These are phyloP conservation scores for Madurella mycetomatis DNA, from an alignment of 2,329 filamentous ascomycete genomes.

Conservation along the genomic window DNA sequence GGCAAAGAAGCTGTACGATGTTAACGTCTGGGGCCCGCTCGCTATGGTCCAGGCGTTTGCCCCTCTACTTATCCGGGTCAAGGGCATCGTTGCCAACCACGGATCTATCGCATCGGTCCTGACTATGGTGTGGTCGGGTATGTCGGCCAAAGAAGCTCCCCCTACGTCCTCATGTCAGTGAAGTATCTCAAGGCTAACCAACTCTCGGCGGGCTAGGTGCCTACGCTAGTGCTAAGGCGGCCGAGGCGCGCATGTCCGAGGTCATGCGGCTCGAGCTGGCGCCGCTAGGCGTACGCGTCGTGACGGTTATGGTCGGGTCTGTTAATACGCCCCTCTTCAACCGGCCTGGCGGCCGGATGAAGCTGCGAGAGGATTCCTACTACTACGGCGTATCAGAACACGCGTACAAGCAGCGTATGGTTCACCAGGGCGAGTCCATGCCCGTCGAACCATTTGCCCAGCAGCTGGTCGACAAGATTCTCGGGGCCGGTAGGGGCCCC, in stretches of 20 bases:
- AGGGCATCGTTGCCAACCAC: not conserved
- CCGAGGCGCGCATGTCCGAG: constrained; percentile 11
- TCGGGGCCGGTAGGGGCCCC: no score
- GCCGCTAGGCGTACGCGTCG: constrained; percentile 21
- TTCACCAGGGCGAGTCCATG: no score
- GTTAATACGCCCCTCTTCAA: no score
- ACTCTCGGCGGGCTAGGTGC: not conserved
- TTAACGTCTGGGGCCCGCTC: not conserved
- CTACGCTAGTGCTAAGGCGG: constrained; percentile 18
- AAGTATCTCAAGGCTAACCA: not conserved
- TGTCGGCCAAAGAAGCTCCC: constrained; percentile 14
- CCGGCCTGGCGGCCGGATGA: no score
- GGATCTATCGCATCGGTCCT: no score
- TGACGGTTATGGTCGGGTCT: constrained; percentile 19
- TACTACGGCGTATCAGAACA: no score
- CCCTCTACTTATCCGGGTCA: not conserved
- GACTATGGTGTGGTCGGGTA: not conserved
- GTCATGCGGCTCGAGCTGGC: constrained; percentile 20
- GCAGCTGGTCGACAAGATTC: no score
- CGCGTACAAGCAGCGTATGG: no score
- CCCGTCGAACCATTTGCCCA: no score
- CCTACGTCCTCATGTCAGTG: not conserved
- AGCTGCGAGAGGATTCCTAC: no score
- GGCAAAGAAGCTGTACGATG: not conserved
- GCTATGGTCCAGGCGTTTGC: constrained; percentile 1